Percentiles rank a stretch among this genome's conserved stretches.
These are phyloP conservation scores for Agaricus subrufescens DNA, from an alignment of 768 basidiomycete genomes.

Conservation along the genomic window DNA sequence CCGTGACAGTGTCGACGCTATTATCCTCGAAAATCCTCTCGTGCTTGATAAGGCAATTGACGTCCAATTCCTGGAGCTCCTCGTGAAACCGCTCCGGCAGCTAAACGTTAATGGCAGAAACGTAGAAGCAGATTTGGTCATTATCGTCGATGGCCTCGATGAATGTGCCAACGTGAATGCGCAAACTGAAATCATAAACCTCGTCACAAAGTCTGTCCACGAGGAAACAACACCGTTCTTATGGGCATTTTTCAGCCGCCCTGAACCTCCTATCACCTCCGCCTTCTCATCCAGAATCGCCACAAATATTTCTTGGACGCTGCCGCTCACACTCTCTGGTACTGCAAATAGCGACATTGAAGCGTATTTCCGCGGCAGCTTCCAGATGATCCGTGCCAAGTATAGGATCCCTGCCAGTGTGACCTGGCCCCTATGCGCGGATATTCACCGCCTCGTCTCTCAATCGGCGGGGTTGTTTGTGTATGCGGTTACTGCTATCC, in stretches of 20 bases:
- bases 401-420: neutral
- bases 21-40: conserved; percentile 4
- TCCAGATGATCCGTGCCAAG: neutral
- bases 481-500: conserved; percentile 17
- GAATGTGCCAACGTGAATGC: no score
- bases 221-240: no score
- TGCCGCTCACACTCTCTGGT: conserved; percentile 4
- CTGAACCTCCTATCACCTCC: neutral
- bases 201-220: no score
- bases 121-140: neutral
- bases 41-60: conserved; percentile 7
- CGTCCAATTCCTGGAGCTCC: neutral
- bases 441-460: neutral
- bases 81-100: neutral
- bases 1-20: conserved; percentile 2
- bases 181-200: no score
- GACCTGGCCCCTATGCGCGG: conserved; percentile 17
- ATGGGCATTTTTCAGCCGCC: no score
- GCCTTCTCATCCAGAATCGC: conserved; percentile 2
- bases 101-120: neutral
- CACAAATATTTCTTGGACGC: neutral
- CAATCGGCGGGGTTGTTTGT: no score
- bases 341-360: conserved; percentile 1
- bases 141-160: neutral
- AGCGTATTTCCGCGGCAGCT: neutral